Conservation (phyloP, 2,329 filamentous ascomycete genomes). For the Diplodia corticola region DNA sequence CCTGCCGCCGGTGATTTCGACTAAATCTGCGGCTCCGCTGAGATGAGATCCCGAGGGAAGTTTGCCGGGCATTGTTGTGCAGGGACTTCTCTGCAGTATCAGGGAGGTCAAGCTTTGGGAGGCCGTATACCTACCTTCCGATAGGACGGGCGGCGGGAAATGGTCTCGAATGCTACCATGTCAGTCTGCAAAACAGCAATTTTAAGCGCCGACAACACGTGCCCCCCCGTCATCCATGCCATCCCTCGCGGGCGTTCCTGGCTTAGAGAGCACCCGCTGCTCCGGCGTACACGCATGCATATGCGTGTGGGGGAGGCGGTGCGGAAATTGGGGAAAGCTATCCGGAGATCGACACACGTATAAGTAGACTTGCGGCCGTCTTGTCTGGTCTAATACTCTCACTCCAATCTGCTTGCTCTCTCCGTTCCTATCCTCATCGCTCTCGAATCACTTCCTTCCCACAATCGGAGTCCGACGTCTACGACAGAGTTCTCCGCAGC, state of each 20-base stretch:
- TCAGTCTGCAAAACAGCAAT: background rate
- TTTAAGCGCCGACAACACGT: constrained; percentile 1
- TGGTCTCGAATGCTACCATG: background rate
- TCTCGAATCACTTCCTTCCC: no score
- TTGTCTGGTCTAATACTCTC: background rate
- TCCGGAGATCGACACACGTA: background rate
- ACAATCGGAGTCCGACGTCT: background rate
- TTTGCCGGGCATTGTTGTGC: background rate
- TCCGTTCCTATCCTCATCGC: no score
- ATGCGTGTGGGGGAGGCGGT: background rate
- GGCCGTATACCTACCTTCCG: background rate
- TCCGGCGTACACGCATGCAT: background rate
- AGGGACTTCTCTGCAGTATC: background rate
- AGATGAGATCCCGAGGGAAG: background rate
- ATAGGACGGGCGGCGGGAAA: background rate
- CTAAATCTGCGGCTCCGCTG: background rate
- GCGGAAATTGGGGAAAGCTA: background rate
- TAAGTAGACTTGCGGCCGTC: background rate
- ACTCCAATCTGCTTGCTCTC: no score
- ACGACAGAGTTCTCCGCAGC: background rate
- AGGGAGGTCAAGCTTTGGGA: background rate
- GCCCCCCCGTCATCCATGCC: background rate
- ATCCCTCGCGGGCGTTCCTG: background rate
- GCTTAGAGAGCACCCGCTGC: background rate
- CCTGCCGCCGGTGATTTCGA: background rate